Evolutionary conservation across 2,329 filamentous ascomycete species (phyloP).

Genomic region (Myriosclerotinia scirpicola): DNA sequence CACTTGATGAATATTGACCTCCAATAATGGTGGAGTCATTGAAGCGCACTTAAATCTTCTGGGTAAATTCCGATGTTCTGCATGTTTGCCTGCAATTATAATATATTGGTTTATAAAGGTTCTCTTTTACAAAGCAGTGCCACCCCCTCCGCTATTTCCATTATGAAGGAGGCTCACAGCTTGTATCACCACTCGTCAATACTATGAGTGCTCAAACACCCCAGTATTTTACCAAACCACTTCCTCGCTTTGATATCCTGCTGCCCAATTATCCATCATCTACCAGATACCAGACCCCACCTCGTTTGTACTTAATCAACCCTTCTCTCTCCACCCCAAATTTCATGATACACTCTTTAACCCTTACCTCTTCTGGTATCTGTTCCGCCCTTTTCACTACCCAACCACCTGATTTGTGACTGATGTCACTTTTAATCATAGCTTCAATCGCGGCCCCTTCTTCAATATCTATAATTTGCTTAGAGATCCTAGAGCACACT

Average conservation of each 20-base stretch:
- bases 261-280: not conserved
- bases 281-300: not conserved
- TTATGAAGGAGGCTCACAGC: not conserved
- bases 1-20: not conserved
- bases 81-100: not conserved
- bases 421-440: not conserved
- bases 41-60: not conserved
- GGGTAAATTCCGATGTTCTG: no score
- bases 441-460: constrained; percentile 8
- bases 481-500: constrained; percentile 1
- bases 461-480: constrained; percentile 11
- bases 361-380: constrained; percentile 2
- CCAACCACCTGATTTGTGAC: not conserved
- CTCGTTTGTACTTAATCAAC: not conserved
- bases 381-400: constrained; percentile 4
- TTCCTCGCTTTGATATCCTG: not conserved
- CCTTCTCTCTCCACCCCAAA: not conserved
- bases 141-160: not conserved
- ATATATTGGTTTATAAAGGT: not conserved
- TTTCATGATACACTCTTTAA: constrained; percentile 4
- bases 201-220: not conserved
- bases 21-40: not conserved
- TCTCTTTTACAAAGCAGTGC: not conserved
- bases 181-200: not conserved
- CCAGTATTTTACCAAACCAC: not conserved